Conservation (phyloP, 2,329 filamentous ascomycete genomes). For the Ophiobolus disseminans region DNA sequence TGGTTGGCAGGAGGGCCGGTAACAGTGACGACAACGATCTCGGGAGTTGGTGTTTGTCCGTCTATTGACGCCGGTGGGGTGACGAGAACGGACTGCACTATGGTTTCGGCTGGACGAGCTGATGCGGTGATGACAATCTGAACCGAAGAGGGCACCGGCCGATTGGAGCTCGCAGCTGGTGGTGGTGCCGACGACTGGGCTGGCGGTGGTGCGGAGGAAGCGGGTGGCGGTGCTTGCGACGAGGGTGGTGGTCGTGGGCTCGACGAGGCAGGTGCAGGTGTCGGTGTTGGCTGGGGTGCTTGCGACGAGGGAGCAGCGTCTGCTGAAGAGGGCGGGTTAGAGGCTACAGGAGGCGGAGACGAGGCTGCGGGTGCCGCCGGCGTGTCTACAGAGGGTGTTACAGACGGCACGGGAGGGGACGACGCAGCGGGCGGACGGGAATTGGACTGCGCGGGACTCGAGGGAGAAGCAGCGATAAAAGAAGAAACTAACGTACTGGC, state of each 20-base stretch:
- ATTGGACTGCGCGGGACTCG: conserved; percentile 20
- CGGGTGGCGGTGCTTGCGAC: conserved; percentile 8
- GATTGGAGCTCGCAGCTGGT: conserved; percentile 3
- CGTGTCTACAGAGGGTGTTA: conserved; percentile 30
- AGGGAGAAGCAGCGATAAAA: conserved; percentile 18
- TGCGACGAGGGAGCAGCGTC: conserved; percentile 17
- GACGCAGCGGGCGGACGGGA: conserved; percentile 16
- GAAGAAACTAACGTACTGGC: conserved; percentile 44
- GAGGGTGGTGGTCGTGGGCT: conserved; percentile 20
- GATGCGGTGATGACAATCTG: conserved; percentile 34
- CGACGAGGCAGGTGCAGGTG: conserved; percentile 27
- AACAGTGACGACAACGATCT: conserved; percentile 25
- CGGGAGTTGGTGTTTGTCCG: conserved; percentile 26
- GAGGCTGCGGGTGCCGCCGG: conserved; percentile 26
- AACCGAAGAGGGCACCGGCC: conserved; percentile 16
- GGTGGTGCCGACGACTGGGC: conserved; percentile 16
- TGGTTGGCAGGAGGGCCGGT: conserved; percentile 13
- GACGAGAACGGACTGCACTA: conserved; percentile 28
- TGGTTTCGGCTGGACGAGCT: conserved; percentile 24
- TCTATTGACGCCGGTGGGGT: conserved; percentile 25
- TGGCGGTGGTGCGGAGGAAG: conserved; percentile 5
- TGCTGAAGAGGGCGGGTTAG: conserved; percentile 22
- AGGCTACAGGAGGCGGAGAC: conserved; percentile 12
- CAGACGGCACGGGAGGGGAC: conserved; percentile 21
- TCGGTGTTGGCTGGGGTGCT: conserved; percentile 16